phyloP scores from a whole-genome alignment of 1,139 yeast species.

The Candida sp. region DNA sequence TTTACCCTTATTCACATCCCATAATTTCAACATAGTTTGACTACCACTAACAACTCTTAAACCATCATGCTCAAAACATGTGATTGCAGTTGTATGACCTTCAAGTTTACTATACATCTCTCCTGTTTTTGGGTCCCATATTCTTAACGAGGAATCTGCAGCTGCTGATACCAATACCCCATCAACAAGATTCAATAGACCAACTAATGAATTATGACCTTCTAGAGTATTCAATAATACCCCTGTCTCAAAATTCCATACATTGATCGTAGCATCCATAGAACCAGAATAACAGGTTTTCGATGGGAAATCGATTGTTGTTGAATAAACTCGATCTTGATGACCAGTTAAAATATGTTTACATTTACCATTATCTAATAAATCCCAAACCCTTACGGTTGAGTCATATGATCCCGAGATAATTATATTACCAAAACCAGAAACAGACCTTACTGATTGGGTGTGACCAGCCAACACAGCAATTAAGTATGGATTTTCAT shows the following conservation, averaged over 20 bases:
- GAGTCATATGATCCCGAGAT: constrained; percentile 92
- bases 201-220: constrained; percentile 91
- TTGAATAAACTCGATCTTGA: constrained; percentile 81
- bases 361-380: constrained; percentile 66
- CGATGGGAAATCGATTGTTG: constrained; percentile 72
- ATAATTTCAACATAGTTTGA: constrained; percentile 72
- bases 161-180: constrained; percentile 92
- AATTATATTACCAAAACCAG: constrained; percentile 81
- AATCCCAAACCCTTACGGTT: constrained; percentile 91
- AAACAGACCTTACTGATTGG: constrained; percentile 82
- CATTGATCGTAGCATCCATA: constrained; percentile 83
- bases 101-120: constrained; percentile 65
- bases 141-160: constrained; percentile 86
- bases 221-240: constrained; percentile 60
- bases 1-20: constrained; percentile 81
- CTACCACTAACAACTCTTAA: constrained; percentile 86
- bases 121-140: constrained; percentile 90
- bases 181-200: constrained; percentile 74
- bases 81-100: constrained; percentile 87
- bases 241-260: constrained; percentile 87
- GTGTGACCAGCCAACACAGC: constrained; percentile 83
- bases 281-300: constrained; percentile 89
- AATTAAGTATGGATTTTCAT: constrained; percentile 66
- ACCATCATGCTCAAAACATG: constrained; percentile 91
- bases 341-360: constrained; percentile 78